Percentiles rank a stretch among this genome's conserved stretches.
phyloP scores from a whole-genome alignment of 2,329 filamentous ascomycete genomes.

The Xylariaceae sp. region DNA sequence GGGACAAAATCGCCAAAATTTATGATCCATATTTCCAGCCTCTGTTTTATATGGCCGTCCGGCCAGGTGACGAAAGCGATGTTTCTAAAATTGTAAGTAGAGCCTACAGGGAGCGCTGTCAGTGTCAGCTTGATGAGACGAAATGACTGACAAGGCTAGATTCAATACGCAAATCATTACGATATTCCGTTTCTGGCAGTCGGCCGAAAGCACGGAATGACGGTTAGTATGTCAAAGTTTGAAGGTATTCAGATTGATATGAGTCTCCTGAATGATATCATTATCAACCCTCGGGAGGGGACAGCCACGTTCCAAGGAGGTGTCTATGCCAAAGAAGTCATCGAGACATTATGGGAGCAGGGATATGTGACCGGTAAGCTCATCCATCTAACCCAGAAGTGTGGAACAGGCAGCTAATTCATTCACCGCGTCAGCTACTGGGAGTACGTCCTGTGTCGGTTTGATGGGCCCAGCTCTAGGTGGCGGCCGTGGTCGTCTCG shows the following conservation, averaged over 20 bases:
- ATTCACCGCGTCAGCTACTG: background rate
- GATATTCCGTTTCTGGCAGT: background rate
- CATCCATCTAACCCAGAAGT: background rate
- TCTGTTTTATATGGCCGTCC: background rate
- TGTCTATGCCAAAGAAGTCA: background rate
- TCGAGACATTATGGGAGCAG: constrained; percentile 9
- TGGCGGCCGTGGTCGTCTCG: constrained; percentile 23
- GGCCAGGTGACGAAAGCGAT: background rate
- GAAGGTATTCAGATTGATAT: constrained; percentile 25
- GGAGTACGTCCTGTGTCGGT: constrained; percentile 17
- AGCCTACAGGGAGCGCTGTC: background rate
- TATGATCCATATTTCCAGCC: too few relatives aligned
- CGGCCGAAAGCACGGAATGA: background rate
- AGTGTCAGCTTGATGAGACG: background rate
- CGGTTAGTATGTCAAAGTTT: constrained; percentile 6
- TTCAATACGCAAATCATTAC: background rate
- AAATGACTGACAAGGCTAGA: background rate
- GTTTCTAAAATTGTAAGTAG: background rate
- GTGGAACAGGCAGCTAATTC: too few relatives aligned
- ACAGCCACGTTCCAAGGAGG: constrained; percentile 6
- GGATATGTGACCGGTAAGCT: constrained; percentile 11
- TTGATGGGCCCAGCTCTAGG: constrained; percentile 23
- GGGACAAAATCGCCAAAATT: too few relatives aligned
- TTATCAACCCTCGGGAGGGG: background rate
- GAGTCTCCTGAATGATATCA: constrained; percentile 14